phyloP scores from a whole-genome alignment of 2,329 filamentous ascomycete genomes.

The Neonectria magnoliae region DNA sequence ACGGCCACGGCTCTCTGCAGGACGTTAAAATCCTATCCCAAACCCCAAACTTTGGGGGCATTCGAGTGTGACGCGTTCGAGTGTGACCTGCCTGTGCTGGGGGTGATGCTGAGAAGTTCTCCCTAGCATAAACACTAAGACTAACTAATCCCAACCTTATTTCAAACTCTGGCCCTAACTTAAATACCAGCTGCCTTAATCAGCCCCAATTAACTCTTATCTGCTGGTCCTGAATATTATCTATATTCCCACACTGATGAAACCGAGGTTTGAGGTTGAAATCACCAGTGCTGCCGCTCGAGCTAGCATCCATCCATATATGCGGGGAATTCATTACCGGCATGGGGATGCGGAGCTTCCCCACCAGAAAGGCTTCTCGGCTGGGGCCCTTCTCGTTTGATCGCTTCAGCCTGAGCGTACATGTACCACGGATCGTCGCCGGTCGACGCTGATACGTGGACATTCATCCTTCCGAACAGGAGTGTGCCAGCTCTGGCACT shows the following conservation, averaged over 20 bases:
- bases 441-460: slow-evolving; percentile 36
- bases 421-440: neutral
- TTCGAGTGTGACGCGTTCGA: neutral
- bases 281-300: neutral
- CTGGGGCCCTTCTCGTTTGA: slow-evolving; percentile 11
- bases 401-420: slow-evolving; percentile 16
- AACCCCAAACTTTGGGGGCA: slow-evolving; percentile 27
- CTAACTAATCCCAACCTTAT: neutral
- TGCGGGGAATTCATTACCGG: slow-evolving; percentile 36
- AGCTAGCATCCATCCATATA: slow-evolving; percentile 15
- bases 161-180: neutral
- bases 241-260: neutral
- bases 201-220: slow-evolving; percentile 9
- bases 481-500: slow-evolving; percentile 7
- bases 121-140: neutral
- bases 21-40: neutral
- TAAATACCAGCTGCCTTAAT: too few relatives aligned
- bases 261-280: neutral
- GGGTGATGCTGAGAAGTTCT: neutral
- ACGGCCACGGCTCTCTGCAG: neutral
- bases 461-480: slow-evolving; percentile 26
- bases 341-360: slow-evolving; percentile 36
- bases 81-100: neutral
- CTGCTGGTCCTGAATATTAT: neutral
- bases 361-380: slow-evolving; percentile 31